phyloP scores from a whole-genome alignment of 106 monocot species.

The Dioscorea alata region DNA sequence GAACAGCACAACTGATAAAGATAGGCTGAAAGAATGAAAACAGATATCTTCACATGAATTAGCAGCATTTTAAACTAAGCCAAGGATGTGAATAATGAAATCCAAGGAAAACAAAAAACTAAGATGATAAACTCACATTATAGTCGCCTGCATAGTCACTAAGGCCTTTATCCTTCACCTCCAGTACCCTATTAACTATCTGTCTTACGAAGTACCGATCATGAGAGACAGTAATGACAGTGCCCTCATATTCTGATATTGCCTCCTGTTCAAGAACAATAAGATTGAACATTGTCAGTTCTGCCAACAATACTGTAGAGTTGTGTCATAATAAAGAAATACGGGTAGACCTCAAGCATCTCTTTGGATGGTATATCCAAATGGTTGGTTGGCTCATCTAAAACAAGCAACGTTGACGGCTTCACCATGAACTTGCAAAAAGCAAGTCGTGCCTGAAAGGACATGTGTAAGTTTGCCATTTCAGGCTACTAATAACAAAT shows the following conservation, averaged over 20 bases:
- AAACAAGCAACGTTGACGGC: conserved; percentile 88
- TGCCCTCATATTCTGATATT: conserved; percentile 79
- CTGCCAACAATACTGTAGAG: not conserved
- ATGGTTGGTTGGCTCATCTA: conserved; percentile 99
- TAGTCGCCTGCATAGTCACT: conserved; percentile 98
- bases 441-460: conserved; percentile 79
- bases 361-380: conserved; percentile 99
- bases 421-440: conserved; percentile 99
- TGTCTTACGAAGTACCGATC: conserved; percentile 96
- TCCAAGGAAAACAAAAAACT: not conserved
- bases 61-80: no score
- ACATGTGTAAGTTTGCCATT: no score
- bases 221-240: conserved; percentile 95
- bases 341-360: conserved; percentile 80
- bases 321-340: no score
- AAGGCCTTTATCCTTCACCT: conserved; percentile 67
- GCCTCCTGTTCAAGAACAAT: conserved; percentile 69
- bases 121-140: conserved; percentile 45
- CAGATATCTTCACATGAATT: no score
- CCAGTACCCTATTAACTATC: conserved; percentile 92
- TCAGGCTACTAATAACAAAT: no score
- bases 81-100: no score
- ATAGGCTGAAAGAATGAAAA: no score
- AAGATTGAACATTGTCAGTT: not conserved
- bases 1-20: no score